Evolutionary conservation across 768 basidiomycete genomes (phyloP).

Genomic region (Cystofilobasidium bisporidii): DNA sequence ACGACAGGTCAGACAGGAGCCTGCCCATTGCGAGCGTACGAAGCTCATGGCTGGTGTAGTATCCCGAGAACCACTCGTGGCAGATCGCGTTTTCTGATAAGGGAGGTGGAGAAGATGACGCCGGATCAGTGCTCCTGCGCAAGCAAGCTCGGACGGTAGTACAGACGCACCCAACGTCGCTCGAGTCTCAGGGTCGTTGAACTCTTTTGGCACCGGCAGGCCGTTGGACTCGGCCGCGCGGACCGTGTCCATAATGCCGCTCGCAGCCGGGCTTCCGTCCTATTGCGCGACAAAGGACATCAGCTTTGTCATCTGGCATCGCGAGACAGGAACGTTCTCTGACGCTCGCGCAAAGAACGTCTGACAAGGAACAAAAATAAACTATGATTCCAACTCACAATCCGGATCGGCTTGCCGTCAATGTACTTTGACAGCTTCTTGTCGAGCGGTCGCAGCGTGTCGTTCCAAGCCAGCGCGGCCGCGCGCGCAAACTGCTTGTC

Average conservation of each 20-base stretch:
- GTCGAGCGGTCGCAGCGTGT: conserved; percentile 46
- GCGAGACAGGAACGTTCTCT: too few species aligned
- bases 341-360: neutral
- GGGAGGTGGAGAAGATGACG: too few species aligned
- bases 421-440: conserved; percentile 46
- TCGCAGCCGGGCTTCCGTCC: conserved; percentile 65
- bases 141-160: too few species aligned
- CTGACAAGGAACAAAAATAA: neutral
- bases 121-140: too few species aligned
- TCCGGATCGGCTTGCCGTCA: conserved; percentile 56
- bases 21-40: conserved; percentile 67
- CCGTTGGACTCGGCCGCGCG: conserved; percentile 63
- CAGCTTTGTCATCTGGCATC: neutral
- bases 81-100: too few species aligned
- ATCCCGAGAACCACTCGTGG: conserved; percentile 60
- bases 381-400: too few species aligned
- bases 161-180: conserved; percentile 41
- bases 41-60: conserved; percentile 60
- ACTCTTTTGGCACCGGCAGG: conserved; percentile 59
- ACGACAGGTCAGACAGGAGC: conserved; percentile 54
- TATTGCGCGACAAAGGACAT: neutral
- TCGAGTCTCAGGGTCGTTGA: conserved; percentile 54
- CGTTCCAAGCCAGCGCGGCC: conserved; percentile 60
- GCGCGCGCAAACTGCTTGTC: conserved; percentile 51
- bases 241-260: conserved; percentile 65